Base-by-base conservation (phyloP, 208 protist genomes). In the Trypanosoma platydactyli region DNA sequence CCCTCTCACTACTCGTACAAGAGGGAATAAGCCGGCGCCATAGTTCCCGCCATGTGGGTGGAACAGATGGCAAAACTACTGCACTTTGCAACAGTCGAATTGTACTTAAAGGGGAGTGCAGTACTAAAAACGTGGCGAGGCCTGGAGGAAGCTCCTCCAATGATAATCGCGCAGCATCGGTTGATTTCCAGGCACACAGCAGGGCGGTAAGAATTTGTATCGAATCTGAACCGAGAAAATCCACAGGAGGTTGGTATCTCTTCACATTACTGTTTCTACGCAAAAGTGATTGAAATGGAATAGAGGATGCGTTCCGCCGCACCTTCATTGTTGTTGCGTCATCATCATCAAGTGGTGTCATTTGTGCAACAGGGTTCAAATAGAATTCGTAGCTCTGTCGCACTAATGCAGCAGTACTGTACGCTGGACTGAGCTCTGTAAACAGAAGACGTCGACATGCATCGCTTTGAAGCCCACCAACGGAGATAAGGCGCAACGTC, bases 71-170 rank as follows among this genome's bases (percentile, higher is more conserved):
- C 18, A 49, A 13, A 25, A 73, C 27, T 15, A 73, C 53, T 20
- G 45, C 16, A 20, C 13, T 63, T 62, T 42, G 59, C 30, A 73
- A 12, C 0, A 60, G 45, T 41, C 44, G 38, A 22, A 73, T 20
- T 30, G 54, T 62, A 11, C 52, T 38, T 22, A 11, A 3, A 42
- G 68, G 50, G 30, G 54, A 59, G 33, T 67, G 68, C 22, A 73
- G 25, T 0, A 42, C 50, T 13, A 73, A n/a, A 57, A 60, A 73
- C 5, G 68, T 60, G 13, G 68, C 58, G 33, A 73, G 60, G 52
- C 68, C 68, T 3, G 68, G 68, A 11, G 68, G 68, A n/a, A 73
- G 41, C 42, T 72, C 68, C 20, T 52, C n/a, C 40, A 67, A 42
- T 22, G 48, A 40, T 15, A 61, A 15, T 61, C 46, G 45, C 33